Base-by-base conservation (phyloP, 305 asterid species). In the Fraxinus xanthoxyloides region DNA sequence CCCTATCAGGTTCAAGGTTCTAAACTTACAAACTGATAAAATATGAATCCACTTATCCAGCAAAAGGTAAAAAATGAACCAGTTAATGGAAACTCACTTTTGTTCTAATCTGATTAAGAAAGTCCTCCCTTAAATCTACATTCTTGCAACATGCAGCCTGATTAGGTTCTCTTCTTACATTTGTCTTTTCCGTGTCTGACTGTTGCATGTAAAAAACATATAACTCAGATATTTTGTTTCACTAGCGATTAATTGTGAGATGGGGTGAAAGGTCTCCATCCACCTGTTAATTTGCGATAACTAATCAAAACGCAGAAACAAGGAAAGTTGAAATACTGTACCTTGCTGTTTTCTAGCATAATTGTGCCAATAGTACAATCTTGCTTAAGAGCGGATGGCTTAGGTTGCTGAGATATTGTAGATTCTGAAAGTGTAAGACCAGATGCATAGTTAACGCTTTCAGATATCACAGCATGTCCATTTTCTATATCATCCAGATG, bases 101-200 rank as follows among this genome's bases (percentile, higher is more conserved):
- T 76, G 92, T 83, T 90, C 97, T 90, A 84, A 95, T 95, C 92
- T 94, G 99, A 80, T 92, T 96, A 82, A 95, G 91, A 79, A 95
- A 94, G 83, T 94, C 98, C 28, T 88, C 94, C 81, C 89, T 93
- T 83, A 87, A 93, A 77, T 91, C 92, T 28, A 78, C 51, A 81
- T 80, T 88, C 89, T 89, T 89, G 78, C 78, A 56, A 63, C 23
- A 51, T 78, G 78, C 79, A 77, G 78, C 86, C 84, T 35, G 90
- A 83, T 78, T 73, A 61, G 82, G 87, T 65, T 84, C 88, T 78
- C 81, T 85, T 38, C 76, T 87, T 85, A 79, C 84, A 82, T 75
- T 87, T 80, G 84, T 76, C 86, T 84, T 89, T 69, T 75, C 84
- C 74, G 77, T 85, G 79, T 77, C 90, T 77, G 85, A 88, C 76